phyloP scores from a whole-genome alignment of 257 asterid species.

The Primulina eburnea region DNA sequence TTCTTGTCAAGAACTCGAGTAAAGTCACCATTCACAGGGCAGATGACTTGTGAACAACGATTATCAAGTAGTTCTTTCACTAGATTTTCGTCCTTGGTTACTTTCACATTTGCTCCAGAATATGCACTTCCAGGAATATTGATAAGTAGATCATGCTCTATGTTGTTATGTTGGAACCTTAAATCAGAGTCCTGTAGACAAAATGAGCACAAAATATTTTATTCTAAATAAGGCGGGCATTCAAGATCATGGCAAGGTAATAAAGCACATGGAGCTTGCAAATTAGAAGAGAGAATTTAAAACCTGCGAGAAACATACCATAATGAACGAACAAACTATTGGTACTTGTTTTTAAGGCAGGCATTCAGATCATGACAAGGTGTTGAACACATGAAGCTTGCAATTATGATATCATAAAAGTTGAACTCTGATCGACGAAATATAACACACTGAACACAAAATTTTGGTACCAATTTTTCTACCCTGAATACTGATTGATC shows the following conservation, averaged over 20 bases:
- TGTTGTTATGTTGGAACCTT: conserved; percentile 24
- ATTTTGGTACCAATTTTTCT: neutral
- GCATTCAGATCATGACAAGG: too few relatives aligned
- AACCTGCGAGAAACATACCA: too few relatives aligned
- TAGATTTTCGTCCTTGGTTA: conserved; percentile 20
- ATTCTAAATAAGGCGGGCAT: neutral
- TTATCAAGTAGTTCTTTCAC: conserved; percentile 18
- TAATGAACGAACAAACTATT: too few relatives aligned
- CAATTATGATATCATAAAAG: too few relatives aligned
- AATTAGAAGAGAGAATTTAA: too few relatives aligned
- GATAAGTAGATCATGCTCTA: conserved; percentile 56
- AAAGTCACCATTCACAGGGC: conserved; percentile 21
- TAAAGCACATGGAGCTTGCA: neutral
- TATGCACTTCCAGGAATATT: conserved; percentile 95
- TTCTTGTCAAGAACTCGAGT: conserved; percentile 1
- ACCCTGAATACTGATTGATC: neutral
- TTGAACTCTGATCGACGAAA: neutral
- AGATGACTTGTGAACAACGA: conserved; percentile 1
- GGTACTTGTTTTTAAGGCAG: too few relatives aligned
- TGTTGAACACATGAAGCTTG: too few relatives aligned
- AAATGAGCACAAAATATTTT: conserved; percentile 10
- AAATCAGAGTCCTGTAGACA: conserved; percentile 36
- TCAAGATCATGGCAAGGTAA: neutral
- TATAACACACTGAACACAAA: neutral
- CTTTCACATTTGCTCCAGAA: conserved; percentile 40